phyloP scores from a whole-genome alignment of 1,139 yeast genomes.

The Suhomyces yuchorum region DNA sequence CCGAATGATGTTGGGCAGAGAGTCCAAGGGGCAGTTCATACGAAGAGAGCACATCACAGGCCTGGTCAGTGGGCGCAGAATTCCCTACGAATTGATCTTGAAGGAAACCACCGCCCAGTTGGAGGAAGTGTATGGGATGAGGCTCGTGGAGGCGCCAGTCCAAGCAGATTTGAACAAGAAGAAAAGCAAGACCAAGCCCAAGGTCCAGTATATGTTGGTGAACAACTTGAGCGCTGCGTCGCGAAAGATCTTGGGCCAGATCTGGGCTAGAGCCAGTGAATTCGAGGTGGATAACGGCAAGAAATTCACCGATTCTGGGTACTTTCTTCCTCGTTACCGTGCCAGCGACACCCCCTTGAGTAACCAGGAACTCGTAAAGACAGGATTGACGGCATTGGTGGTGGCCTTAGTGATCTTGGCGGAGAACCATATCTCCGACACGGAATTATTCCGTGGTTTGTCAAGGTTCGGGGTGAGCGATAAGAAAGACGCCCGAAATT shows the following conservation, averaged over 20 bases:
- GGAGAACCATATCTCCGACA: constrained; percentile 38
- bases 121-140: constrained; percentile 34
- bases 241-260: constrained; percentile 20
- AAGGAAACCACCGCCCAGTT: constrained; percentile 24
- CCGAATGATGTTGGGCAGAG: constrained; percentile 29
- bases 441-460: constrained; percentile 26
- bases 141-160: constrained; percentile 24
- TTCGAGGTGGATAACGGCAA: constrained; percentile 16
- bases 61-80: constrained; percentile 18
- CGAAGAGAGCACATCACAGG: constrained; percentile 31
- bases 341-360: constrained; percentile 20
- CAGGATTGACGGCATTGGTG: constrained; percentile 32
- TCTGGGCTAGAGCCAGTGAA: constrained; percentile 20
- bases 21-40: constrained; percentile 27
- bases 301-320: constrained; percentile 17
- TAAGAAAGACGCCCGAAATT: constrained; percentile 23
- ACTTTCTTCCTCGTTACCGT: constrained; percentile 21
- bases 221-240: constrained; percentile 25
- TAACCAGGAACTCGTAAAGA: constrained; percentile 32
- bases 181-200: constrained; percentile 13
- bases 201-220: constrained; percentile 23
- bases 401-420: constrained; percentile 34
- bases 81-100: constrained; percentile 23
- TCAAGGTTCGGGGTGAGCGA: constrained; percentile 34
- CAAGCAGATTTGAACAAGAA: constrained; percentile 12